Base-by-base conservation (phyloP, 1,284 basidiomycete genomes). In the Erythrobasidium hasegawianum region DNA sequence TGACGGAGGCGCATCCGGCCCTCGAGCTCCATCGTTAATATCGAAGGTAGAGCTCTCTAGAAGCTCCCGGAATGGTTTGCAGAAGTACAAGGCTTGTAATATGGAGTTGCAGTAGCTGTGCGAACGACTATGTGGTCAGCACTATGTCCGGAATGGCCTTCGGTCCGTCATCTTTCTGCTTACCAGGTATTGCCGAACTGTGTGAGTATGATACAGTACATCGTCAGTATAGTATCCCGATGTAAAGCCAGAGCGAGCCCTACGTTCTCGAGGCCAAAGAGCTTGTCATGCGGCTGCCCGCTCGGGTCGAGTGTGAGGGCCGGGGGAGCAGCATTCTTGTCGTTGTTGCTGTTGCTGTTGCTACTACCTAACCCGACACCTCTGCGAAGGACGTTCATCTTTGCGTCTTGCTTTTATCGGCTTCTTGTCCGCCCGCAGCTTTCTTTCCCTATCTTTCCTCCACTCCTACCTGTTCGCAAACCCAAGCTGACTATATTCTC, bases 31-130 rank as follows among this genome's bases (percentile, higher is more conserved):
- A 22, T 41, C 38, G 13, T 50, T 38, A 13, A 24, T 45, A 39
- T 50, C 57, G 56, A 50, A 43, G 10, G 62, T 43, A 16, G 62
- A 65, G 24, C 57, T 43, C 29, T 65, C 62, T 69, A 91, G 79
- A 66, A 89, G 86, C 49, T 88, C 84, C 43, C 89, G 82, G 75
- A 92, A 90, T 0, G 89, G 88, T n/a, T 81, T 78, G 71, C 88
- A 90, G 71, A 87, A 88, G 79, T 97, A 98, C 61, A 98, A 85
- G 0, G 95, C 88, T 78, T 98, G 95, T 10, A 98, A 83, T 27
- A 98, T 90, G 16, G 95, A 97, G 79, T 97, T 98, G 80, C 89
- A 93, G 78, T 98, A 98, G 80, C 90, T 56, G 29, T 24, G 22
- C 24, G 16, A 18, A 24, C 43, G 43, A 7, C n/a, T 47, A 47